A percentile compares a stretch with the other conserved stretches of the same genome.
Conservation (phyloP, 1,284 basidiomycete species). For the Butyriboletus appendiculatus region DNA sequence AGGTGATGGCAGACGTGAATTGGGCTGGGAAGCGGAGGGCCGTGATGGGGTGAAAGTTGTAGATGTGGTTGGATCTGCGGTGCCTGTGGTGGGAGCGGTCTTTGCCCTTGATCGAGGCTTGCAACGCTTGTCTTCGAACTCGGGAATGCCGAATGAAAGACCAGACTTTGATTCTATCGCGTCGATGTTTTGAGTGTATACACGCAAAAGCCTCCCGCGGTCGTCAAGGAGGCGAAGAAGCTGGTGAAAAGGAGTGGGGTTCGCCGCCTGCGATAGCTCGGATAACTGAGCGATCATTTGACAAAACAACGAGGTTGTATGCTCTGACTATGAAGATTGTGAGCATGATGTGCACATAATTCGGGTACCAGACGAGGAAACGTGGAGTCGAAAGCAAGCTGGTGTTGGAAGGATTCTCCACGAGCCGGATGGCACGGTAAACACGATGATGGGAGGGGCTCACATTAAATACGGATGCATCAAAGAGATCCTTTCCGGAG, state of each 20-base stretch:
- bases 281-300: conserved; percentile 88
- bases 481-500: conserved; percentile 89
- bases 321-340: conserved; percentile 55
- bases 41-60: conserved; percentile 18
- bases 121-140: conserved; percentile 52
- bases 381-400: neutral
- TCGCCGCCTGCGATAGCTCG: conserved; percentile 68
- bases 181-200: conserved; percentile 97
- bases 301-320: conserved; percentile 79
- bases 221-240: conserved; percentile 77
- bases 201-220: conserved; percentile 77
- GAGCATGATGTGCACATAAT: conserved; percentile 14
- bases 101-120: conserved; percentile 49
- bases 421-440: neutral
- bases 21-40: conserved; percentile 23
- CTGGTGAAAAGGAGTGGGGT: conserved; percentile 84
- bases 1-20: conserved; percentile 42
- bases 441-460: conserved; percentile 35
- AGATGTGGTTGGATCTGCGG: conserved; percentile 16
- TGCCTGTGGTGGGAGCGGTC: conserved; percentile 19
- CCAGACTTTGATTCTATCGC: conserved; percentile 86
- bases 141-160: conserved; percentile 75
- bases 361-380: neutral
- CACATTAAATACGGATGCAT: conserved; percentile 88
- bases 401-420: neutral